Conservation (phyloP, 208 protist genomes). For the Wallacemonas sp. region DNA sequence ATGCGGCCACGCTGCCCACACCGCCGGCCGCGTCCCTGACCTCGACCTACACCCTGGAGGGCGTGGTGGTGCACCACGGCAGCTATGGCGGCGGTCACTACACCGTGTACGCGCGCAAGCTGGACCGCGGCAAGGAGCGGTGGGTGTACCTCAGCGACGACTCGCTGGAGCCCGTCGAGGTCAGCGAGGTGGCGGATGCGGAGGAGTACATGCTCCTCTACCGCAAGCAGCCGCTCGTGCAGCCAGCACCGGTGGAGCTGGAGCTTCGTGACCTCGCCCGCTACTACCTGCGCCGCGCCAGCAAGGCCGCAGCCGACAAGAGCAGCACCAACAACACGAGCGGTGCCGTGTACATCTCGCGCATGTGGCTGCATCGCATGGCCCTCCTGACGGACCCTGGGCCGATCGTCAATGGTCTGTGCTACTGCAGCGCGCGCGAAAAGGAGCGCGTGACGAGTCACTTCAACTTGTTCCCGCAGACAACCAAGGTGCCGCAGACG, state of each 20-base stretch:
- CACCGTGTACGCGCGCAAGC: conserved; percentile 76
- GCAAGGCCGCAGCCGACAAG: neutral
- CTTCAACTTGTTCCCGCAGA: conserved; percentile 25
- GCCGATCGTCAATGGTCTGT: conserved; percentile 76
- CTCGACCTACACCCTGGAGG: conserved; percentile 81
- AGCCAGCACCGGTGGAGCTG: conserved; percentile 22
- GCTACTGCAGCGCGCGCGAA: conserved; percentile 58
- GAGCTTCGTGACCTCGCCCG: conserved; percentile 64
- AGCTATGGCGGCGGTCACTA: conserved; percentile 87
- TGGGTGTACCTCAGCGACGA: conserved; percentile 90
- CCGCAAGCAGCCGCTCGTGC: conserved; percentile 67
- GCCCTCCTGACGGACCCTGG: conserved; percentile 82
- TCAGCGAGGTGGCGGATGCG: conserved; percentile 58
- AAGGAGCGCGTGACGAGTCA: conserved; percentile 20
- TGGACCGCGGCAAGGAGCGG: conserved; percentile 20
- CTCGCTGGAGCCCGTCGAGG: conserved; percentile 30
- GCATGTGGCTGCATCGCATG: conserved; percentile 80
- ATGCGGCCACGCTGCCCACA: too few species aligned
- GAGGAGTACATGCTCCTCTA: conserved; percentile 90
- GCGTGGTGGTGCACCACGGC: conserved; percentile 86
- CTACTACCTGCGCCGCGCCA: conserved; percentile 33
- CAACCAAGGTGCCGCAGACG: conserved; percentile 25
- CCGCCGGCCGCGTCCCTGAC: conserved; percentile 18
- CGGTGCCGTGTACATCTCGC: conserved; percentile 70
- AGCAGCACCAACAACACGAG: neutral